Base-by-base conservation (phyloP, 371 early-diverging fungal genomes). In the Syncephalastrum monosporum region DNA sequence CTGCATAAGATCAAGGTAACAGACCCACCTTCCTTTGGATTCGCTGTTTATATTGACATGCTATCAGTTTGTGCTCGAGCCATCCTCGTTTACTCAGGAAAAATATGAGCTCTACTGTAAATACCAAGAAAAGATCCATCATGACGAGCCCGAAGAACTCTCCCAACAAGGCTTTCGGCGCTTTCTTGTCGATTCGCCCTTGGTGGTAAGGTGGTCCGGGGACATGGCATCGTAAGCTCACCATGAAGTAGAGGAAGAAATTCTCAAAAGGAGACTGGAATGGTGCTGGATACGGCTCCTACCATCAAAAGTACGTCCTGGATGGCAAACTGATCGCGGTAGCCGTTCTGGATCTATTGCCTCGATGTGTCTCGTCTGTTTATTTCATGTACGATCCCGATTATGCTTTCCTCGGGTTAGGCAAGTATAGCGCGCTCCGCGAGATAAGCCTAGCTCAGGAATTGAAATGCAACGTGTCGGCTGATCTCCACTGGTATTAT, bases 371-470 rank as follows among this genome's bases (percentile, higher is more conserved):
- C 2, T 95, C 96, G 1, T 88, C 94, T 0, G 97, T 98, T 16
- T 98, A 98, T 65, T 90, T 95, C 56, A 81, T 94, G 62, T 98
- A 98, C 72, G 95, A 96, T 64, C 90, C 94, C 3, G 88, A 85
- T 6, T 91, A 85, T 54, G 59, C 75, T 1, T 79, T 68, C 42
- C 74, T 96, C 4, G 84, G 88, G 3, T 68, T 93, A 33, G 98
- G 98, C n/a, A 89, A 89, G 42, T 93, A 89, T 71, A 84, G 88
- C 59, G 94, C 93, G 0, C 67, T 96, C 53, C 68, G 87, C 38
- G 97, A 96, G 64, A 90, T 93, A 19, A 68, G 74, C 27, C 61
- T 89, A 5, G 68, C 80, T 0, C 69, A 75, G 55, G 67, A 75
- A 13, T 55, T 83, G 21, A 44, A 60, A 2, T 17, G 66, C 24